Conservation (phyloP, 2,329 filamentous ascomycete genomes). For the Sporothrix brasiliensis region DNA sequence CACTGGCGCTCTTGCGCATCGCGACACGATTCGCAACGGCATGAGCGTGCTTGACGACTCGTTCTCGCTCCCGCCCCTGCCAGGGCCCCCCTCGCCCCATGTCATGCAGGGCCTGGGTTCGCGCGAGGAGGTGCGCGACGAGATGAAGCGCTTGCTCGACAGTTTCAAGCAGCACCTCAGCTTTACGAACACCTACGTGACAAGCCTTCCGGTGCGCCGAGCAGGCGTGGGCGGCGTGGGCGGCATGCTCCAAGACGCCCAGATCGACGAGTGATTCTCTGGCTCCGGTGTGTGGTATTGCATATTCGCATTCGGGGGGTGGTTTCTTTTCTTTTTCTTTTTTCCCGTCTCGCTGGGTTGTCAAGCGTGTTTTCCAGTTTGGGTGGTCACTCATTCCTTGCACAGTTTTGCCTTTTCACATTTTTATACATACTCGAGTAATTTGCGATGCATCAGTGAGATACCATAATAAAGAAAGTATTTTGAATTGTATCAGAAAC, state of each 20-base stretch:
- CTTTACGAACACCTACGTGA: constrained; percentile 41
- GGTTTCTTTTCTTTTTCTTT: background rate
- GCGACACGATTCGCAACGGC: background rate
- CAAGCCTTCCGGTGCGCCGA: constrained; percentile 40
- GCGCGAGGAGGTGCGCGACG: constrained; percentile 44
- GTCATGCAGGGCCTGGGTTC: constrained; percentile 50
- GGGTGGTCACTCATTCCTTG: background rate
- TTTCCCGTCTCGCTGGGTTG: background rate
- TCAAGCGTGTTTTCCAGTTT: constrained; percentile 6
- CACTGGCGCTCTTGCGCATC: background rate
- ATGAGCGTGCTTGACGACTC: constrained; percentile 6
- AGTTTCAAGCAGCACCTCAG: constrained; percentile 44
- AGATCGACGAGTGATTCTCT: constrained; percentile 25
- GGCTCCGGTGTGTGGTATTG: background rate
- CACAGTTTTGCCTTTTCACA: background rate
- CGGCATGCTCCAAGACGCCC: constrained; percentile 27
- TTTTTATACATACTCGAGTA: constrained; percentile 19
- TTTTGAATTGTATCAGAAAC: background rate
- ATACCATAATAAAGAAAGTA: constrained; percentile 23
- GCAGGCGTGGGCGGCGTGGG: constrained; percentile 43
- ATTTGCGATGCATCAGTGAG: constrained; percentile 22
- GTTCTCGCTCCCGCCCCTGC: constrained; percentile 33
- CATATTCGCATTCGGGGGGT: background rate
- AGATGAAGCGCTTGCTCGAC: constrained; percentile 48
- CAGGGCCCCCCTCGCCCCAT: constrained; percentile 48